A percentile compares a stretch with the other conserved stretches of the same genome.
Conservation (phyloP, 495 filamentous ascomycete species). For the Aspergillus cavernicola region DNA sequence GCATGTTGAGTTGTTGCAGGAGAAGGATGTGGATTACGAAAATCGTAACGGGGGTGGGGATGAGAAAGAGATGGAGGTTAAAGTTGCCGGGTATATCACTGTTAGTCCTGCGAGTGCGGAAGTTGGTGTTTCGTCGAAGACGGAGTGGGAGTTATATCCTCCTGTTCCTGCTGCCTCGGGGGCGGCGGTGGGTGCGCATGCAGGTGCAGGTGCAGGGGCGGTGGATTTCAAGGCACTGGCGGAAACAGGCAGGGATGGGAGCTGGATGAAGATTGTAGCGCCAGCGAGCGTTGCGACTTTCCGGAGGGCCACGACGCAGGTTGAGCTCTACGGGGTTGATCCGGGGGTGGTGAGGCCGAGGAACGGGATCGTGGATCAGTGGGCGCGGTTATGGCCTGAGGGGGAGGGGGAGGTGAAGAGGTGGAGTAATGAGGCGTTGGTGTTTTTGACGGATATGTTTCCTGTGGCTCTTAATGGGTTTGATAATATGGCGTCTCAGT, state of each 20-base stretch:
- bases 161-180: slow-evolving; percentile 43
- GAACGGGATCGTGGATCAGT: slow-evolving; percentile 59
- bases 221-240: slow-evolving; percentile 33
- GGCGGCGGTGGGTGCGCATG: slow-evolving; percentile 23
- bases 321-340: slow-evolving; percentile 54
- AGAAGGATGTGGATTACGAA: slow-evolving; percentile 18
- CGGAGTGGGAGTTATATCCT: slow-evolving; percentile 48
- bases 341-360: slow-evolving; percentile 6
- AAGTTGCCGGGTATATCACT: slow-evolving; percentile 68
- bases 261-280: slow-evolving; percentile 30
- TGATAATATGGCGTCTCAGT: slow-evolving; percentile 24
- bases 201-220: too few relatives aligned
- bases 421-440: slow-evolving; percentile 54
- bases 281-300: slow-evolving; percentile 46
- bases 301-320: slow-evolving; percentile 51
- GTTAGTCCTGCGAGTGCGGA: slow-evolving; percentile 58
- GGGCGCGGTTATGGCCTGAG: slow-evolving; percentile 51
- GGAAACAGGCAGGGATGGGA: slow-evolving; percentile 31
- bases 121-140: slow-evolving; percentile 52
- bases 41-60: not conserved
- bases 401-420: slow-evolving; percentile 32
- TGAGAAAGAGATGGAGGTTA: slow-evolving; percentile 42
- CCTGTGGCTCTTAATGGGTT: slow-evolving; percentile 53
- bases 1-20: slow-evolving; percentile 61
- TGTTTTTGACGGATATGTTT: slow-evolving; percentile 62